These are phyloP conservation scores for Pseudogymnoascus sp. DNA, from an alignment of 2,329 filamentous ascomycete species.

Conservation along the genomic window DNA sequence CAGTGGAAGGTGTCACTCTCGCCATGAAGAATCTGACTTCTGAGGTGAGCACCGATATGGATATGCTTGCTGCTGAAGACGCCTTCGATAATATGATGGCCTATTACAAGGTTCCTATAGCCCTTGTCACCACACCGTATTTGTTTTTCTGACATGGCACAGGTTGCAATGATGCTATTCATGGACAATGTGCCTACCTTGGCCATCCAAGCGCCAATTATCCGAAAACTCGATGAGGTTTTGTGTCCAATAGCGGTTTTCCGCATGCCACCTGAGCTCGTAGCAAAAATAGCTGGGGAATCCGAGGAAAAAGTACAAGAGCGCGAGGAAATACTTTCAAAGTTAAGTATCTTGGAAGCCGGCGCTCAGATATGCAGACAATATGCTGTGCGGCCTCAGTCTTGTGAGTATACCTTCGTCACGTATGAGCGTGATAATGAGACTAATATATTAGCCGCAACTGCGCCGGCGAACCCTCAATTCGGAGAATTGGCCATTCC, in stretches of 20 bases:
- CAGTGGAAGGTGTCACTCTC: constrained; percentile 7
- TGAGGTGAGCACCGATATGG: constrained; percentile 12
- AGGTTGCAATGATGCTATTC: constrained; percentile 19
- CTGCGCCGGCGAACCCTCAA: not conserved
- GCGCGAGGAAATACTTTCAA: constrained; percentile 13
- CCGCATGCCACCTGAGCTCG: constrained; percentile 13
- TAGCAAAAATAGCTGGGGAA: constrained; percentile 17
- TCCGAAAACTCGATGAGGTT: constrained; percentile 14
- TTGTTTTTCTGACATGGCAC: not conserved
- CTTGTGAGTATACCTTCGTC: not conserved
- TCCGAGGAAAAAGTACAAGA: constrained; percentile 15
- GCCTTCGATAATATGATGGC: constrained; percentile 18
- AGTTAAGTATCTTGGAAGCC: constrained; percentile 15
- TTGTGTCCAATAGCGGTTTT: constrained; percentile 18
- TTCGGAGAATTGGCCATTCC: not conserved
- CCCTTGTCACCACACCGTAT: no score
- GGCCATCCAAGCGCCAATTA: constrained; percentile 16
- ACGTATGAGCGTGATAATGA: not conserved
- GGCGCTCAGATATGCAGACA: constrained; percentile 17
- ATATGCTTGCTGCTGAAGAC: constrained; percentile 14
- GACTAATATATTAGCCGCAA: not conserved
- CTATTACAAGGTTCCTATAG: constrained; percentile 17
- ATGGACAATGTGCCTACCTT: constrained; percentile 19
- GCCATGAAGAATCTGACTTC: constrained; percentile 5
- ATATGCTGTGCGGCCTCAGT: constrained; percentile 12